Evolutionary conservation across 768 basidiomycete species (phyloP), one percentile per base, ranked within the genome.

Genomic region (Naganishia kalamii): DNA sequence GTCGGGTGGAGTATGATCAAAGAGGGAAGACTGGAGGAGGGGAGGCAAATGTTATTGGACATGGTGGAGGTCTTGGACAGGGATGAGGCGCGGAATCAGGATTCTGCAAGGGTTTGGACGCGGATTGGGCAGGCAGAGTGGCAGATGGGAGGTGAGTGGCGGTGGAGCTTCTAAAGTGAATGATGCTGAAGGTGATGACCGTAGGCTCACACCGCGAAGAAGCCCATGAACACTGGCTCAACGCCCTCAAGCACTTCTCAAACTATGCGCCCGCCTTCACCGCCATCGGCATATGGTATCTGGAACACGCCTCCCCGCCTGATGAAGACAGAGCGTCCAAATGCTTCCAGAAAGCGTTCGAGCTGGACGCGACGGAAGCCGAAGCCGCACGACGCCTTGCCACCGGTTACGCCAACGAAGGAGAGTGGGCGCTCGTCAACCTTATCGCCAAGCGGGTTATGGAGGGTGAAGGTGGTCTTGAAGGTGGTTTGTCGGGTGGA

Each of bases 281-380:
- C 3, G 91, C 91, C 0, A 84, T 99, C 2, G 96, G 96, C 7
- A 80, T 90, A 50, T 92, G 92, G 78, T 98, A 98, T 77, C 78
- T 83, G 21, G 87, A 92, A 44, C 81, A 80, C 64, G 80, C 83
- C 3, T 78, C 81, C 12, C 90, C 91, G 0, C 84, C 87, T 0
- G 93, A 98, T 77, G 86, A 85, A 25, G 84, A 84, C 6, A 85
- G 93, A 40, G 89, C 94, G 0, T 88, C 89, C 3, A 93, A 92
- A 75, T 98, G 94, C 75, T 97, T 94, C 78, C 92, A 98, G 72
- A 97, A 94, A 73, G 96, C 94, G 0, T 97, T 99, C 71, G 96
- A 98, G 76, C 85, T 98, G 5, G 94, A 98, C 79, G 84, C 92
- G 1, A 83, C 88, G 17, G 90, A 99, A 78, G 85, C 83, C 12